These are phyloP conservation scores for Magnaporthiopsis rhizophila DNA, from an alignment of 2,329 filamentous ascomycete species.

Conservation along the genomic window DNA sequence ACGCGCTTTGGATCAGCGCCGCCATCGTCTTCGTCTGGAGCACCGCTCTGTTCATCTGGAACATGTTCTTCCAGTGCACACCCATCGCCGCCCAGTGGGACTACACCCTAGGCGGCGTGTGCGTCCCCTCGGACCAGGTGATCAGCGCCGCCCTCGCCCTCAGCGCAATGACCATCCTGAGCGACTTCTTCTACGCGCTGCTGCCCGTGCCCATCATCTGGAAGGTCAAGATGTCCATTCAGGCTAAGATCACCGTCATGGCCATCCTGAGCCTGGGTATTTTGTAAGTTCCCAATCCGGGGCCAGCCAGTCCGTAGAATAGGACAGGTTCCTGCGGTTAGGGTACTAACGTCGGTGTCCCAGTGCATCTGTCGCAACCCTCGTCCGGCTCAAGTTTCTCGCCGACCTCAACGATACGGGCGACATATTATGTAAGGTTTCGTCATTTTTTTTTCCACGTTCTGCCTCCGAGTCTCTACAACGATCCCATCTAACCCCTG, in stretches of 20 bases:
- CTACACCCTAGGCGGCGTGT: constrained; percentile 34
- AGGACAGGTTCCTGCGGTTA: background rate
- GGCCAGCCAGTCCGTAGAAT: too few relatives aligned
- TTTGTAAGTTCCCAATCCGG: constrained; percentile 27
- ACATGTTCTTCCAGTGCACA: constrained; percentile 39
- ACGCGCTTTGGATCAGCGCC: constrained; percentile 37
- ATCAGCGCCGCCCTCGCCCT: constrained; percentile 42
- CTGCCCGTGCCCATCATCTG: constrained; percentile 47
- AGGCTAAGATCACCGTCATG: constrained; percentile 44
- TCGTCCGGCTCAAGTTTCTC: constrained; percentile 42
- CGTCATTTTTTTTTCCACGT: too few relatives aligned
- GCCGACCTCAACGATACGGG: constrained; percentile 33
- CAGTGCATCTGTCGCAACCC: constrained; percentile 45
- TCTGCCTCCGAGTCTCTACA: background rate
- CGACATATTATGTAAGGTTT: constrained; percentile 40
- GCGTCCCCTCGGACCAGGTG: constrained; percentile 34
- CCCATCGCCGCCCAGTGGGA: constrained; percentile 46
- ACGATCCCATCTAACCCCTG: background rate
- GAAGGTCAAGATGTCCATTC: constrained; percentile 43
- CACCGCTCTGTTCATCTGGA: constrained; percentile 41
- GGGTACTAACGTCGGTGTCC: background rate
- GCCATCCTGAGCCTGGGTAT: constrained; percentile 40
- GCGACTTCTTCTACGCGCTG: constrained; percentile 48
- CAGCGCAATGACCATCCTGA: constrained; percentile 42
- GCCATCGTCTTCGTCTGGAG: constrained; percentile 38